These are phyloP conservation scores for Mycena maculata DNA, from an alignment of 768 basidiomycete genomes.

Conservation along the genomic window DNA sequence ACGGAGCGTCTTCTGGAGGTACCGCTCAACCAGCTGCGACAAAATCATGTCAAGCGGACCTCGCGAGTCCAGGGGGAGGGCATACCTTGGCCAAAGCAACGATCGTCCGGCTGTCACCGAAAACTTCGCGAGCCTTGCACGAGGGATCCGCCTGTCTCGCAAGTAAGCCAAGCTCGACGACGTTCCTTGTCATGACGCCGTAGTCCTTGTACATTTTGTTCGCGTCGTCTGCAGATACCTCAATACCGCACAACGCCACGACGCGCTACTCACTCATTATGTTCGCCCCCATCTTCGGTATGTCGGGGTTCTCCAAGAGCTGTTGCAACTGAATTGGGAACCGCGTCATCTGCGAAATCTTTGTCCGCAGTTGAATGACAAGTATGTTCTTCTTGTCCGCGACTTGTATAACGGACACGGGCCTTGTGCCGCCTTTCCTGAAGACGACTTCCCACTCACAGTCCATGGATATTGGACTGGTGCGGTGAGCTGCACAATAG, in stretches of 20 bases:
- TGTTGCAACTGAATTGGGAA: slow-evolving; percentile 23
- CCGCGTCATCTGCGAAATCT: slow-evolving; percentile 5
- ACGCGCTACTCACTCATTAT: slow-evolving; percentile 24
- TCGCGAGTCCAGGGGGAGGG: not conserved
- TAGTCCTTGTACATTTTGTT: slow-evolving; percentile 53
- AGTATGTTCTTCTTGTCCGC: slow-evolving; percentile 28
- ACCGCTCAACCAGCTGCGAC: slow-evolving; percentile 45
- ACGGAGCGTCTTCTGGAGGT: slow-evolving; percentile 44
- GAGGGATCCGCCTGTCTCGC: slow-evolving; percentile 44
- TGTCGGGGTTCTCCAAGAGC: slow-evolving; percentile 23
- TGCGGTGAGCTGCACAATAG: not conserved
- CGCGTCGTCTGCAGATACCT: slow-evolving; percentile 45
- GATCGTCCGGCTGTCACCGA: slow-evolving; percentile 36
- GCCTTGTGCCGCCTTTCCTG: slow-evolving; percentile 11
- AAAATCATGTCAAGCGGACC: not conserved
- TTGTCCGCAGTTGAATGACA: slow-evolving; percentile 24
- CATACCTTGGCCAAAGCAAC: slow-evolving; percentile 48
- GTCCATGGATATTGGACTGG: slow-evolving; percentile 28
- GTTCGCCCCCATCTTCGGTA: slow-evolving; percentile 33
- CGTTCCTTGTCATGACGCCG: slow-evolving; percentile 48
- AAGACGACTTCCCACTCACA: slow-evolving; percentile 29
- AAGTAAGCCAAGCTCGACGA: slow-evolving; percentile 50
- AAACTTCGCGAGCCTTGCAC: slow-evolving; percentile 21
- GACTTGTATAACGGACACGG: slow-evolving; percentile 29
- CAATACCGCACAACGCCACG: not conserved